Evolutionary conservation across 257 asterid genomes (phyloP), one percentile per base, ranked within the genome.

Genomic region (Phtheirospermum japonicum): DNA sequence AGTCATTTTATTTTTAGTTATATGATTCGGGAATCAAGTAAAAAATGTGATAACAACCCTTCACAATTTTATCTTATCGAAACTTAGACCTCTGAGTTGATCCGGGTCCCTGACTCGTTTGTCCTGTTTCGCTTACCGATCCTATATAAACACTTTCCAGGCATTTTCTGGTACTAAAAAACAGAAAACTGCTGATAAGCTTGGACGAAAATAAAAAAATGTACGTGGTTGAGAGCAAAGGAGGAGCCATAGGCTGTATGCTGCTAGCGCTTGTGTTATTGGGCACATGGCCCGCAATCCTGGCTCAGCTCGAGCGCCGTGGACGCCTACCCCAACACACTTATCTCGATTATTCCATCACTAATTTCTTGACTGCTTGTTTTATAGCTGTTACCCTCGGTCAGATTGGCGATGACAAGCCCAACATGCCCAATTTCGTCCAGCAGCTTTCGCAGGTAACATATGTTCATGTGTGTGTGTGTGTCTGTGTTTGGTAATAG

Each of bases 301-400:
- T 80, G 26, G 70, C 82, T 13, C 68, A 53, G 1, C 51, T 83
- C 8, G 89, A 77, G 68, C 48, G 89, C 57, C 79, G 86, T 0
- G 89, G 89, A 1, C 75, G 86, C 12, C 82, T 83, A 2, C 86
- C 89, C 0, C 85, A 82, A 64, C 89, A 79, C 71, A 82, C 79
- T 6, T 82, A 77, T 34, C 81, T 82, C 11, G 89, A 83, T 57
- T 83, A 77, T 62, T 59, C 86, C 0, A 0, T 80, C 39, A 43
- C 71, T 0, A 80, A 80, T 58, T 59, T 80, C 10, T 39, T 83
- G 33, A 50, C 77, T 40, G 89, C 84, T 49, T 11, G 77, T 43
- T 32, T 52, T 23, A 77, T 83, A 11, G 86, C 84, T 5, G 50
- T 80, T 12, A 83, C 86, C 0, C 40, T 71, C 23, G 86, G 86